Base-by-base conservation (phyloP, 805 yeast genomes). In the Metschnikowia reukaufii region DNA sequence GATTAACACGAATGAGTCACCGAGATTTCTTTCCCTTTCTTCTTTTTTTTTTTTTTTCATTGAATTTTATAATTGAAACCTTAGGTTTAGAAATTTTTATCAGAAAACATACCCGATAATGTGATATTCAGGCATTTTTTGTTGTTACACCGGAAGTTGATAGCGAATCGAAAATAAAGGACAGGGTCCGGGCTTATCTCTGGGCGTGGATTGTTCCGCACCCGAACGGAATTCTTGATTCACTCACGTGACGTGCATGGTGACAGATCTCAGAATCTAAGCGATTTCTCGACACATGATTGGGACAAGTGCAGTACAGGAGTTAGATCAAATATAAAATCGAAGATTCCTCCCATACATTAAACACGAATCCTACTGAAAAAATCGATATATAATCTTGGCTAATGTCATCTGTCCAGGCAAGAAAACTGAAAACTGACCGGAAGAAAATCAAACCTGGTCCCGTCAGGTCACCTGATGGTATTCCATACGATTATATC, bases 401-500 rank as follows among this genome's bases (percentile, higher is more conserved):
- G n/a, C 25, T 17, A 32, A 40, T 40, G 43, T 5, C 31, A 21
- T 21, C 37, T n/a, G 37, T 15, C 5, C 33, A 18, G 16, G 21
- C 15, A 16, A 21, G 36, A 9, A 38, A 38, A 21, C 19, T 35
- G 10, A 42, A 37, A 35, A 7, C 29, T 13, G 31, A 13, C n/a
- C 31, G 9, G 31, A 37, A 41, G 6, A 27, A 41, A 10, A 19
- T 34, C 23, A 20, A 27, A 4, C 36, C 45, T 1, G 49, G 49
- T 6, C 49, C 49, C 6, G 39, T 46, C 20, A 23, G n/a, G 32
- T 72, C 75, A 43, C 55, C 60, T 2, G 60, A 71, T 1, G 77
- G 77, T 2, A 62, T 75, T 1, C 84, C 85, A 0, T 79, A 77
- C 48, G 82, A 83, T 59, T 83, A 82, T 58, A 76, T 82, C 2